These are phyloP conservation scores for Erucastrum elatum DNA, from an alignment of 345 rosid species.

Conservation along the genomic window DNA sequence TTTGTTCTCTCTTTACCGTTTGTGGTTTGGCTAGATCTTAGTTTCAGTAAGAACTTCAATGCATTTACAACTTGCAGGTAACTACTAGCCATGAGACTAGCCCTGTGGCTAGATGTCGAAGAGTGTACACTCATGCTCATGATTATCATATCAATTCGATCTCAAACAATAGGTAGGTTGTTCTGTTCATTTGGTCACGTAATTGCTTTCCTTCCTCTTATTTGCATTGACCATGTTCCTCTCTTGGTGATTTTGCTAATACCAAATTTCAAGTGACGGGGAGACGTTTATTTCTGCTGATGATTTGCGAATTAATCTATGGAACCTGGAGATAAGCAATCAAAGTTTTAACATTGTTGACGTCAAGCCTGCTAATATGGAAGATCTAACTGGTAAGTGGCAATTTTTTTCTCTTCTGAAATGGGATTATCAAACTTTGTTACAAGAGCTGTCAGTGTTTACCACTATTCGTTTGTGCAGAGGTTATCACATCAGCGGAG, in stretches of 20 bases:
- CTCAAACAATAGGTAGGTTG: conserved; percentile 69
- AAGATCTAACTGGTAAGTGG: conserved; percentile 64
- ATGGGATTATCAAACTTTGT: conserved; percentile 6
- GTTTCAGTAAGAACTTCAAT: not conserved
- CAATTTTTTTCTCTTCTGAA: not conserved
- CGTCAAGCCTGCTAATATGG: conserved; percentile 73
- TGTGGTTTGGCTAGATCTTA: not conserved
- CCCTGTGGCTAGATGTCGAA: conserved; percentile 86
- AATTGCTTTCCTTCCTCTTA: conserved; percentile 8
- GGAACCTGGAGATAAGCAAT: conserved; percentile 73
- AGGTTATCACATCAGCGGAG: conserved; percentile 98
- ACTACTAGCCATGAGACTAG: conserved; percentile 64
- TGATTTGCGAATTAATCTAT: conserved; percentile 66
- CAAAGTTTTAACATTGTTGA: conserved; percentile 70
- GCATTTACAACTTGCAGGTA: conserved; percentile 16
- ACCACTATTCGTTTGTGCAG: conserved; percentile 50
- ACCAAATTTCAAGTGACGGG: conserved; percentile 49
- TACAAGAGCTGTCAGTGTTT: not conserved
- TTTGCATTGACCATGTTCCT: conserved; percentile 24
- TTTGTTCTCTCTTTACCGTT: not conserved
- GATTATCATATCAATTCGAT: conserved; percentile 79
- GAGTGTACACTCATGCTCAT: conserved; percentile 98
- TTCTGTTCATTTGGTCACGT: not conserved
- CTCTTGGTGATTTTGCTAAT: conserved; percentile 18
- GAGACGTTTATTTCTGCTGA: conserved; percentile 73